Base-by-base conservation (phyloP, 495 filamentous ascomycete genomes). In the Penicillium pancosmium region DNA sequence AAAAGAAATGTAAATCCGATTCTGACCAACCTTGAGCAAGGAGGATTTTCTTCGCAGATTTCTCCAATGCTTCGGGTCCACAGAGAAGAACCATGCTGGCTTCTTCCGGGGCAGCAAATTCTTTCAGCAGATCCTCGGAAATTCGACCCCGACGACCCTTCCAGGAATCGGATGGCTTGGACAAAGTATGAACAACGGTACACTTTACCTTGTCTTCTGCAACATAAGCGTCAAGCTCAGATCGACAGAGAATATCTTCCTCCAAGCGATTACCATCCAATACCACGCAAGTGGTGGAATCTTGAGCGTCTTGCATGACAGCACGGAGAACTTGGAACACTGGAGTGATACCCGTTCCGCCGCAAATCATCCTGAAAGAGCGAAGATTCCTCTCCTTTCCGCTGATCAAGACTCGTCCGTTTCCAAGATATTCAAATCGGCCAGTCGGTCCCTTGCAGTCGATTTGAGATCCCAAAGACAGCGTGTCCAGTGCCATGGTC, bases 371-470 rank as follows among this genome's bases (percentile, higher is more conserved):
- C 62, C 86, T 78, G 71, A 98, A 92, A 23, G 79, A 81, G 41
- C 80, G 80, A 1, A 96, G 84, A 2, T 61, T 72, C 13, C 89
- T 72, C 59, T 82, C 72, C 35, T 75, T 78, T 4, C 84, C 86
- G 38, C 84, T 82, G 36, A 97, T 73, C 0, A 78, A 62, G 57
- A 92, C 89, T 9, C 72, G 61, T 0, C 93, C 92, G 1, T 77
- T 69, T 3, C 89, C 88, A 0, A 86, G 73, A 63, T 97, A 98
- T 64, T 89, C 84, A 54, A 98, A 93, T 67, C 92, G 89, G 5
- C 93, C 93, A 1, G 92, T 89, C 0, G 93, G 93, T 0, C 93
- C 93, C 74, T 96, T 97, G 78, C 96, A 90, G 25, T 96, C 90
- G 35, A 94, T 85, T 8, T 77, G 74, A 18, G 88, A 82, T 25